Evolutionary conservation across 2,329 filamentous ascomycete species (phyloP).

Genomic region (Phaeosphaeria sp.): DNA sequence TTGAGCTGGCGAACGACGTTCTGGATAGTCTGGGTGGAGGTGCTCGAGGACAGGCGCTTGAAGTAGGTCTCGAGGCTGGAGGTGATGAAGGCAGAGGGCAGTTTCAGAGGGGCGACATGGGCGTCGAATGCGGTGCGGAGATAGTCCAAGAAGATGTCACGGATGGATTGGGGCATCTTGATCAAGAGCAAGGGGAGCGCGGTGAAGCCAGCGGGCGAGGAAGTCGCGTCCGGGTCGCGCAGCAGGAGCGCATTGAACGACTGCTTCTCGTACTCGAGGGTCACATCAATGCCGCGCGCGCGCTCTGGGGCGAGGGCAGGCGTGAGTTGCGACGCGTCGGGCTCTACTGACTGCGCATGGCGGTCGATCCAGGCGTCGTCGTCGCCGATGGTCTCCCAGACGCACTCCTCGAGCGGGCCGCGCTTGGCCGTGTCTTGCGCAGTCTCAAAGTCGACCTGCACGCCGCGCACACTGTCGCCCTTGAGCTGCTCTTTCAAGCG

Average conservation of each 20-base stretch:
- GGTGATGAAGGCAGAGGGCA: slow-evolving; percentile 56
- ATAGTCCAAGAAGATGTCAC: slow-evolving; percentile 58
- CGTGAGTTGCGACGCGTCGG: slow-evolving; percentile 37
- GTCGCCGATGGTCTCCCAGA: slow-evolving; percentile 53
- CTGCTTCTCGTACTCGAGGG: slow-evolving; percentile 57
- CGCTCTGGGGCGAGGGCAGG: slow-evolving; percentile 21
- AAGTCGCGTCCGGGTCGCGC: slow-evolving; percentile 41
- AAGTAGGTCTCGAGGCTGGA: slow-evolving; percentile 61
- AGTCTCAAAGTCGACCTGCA: slow-evolving; percentile 49
- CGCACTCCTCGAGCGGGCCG: slow-evolving; percentile 56
- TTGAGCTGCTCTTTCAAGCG: slow-evolving; percentile 58
- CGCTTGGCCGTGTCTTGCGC: slow-evolving; percentile 52
- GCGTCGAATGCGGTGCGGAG: slow-evolving; percentile 59
- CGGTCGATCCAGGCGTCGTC: slow-evolving; percentile 50
- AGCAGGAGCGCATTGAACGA: slow-evolving; percentile 60
- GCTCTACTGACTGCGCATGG: slow-evolving; percentile 41
- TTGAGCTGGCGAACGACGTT: slow-evolving; percentile 43
- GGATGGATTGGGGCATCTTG: slow-evolving; percentile 57
- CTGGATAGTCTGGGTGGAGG: slow-evolving; percentile 38
- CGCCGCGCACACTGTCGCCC: slow-evolving; percentile 56
- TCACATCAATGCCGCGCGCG: slow-evolving; percentile 55
- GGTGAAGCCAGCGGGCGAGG: slow-evolving; percentile 49
- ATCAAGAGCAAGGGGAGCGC: slow-evolving; percentile 59
- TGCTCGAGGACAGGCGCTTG: slow-evolving; percentile 58
- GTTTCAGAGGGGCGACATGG: slow-evolving; percentile 52